Percentiles rank a stretch among this genome's conserved stretches.
phyloP scores from a whole-genome alignment of 768 basidiomycete species.

The Tulasnella calospora region DNA sequence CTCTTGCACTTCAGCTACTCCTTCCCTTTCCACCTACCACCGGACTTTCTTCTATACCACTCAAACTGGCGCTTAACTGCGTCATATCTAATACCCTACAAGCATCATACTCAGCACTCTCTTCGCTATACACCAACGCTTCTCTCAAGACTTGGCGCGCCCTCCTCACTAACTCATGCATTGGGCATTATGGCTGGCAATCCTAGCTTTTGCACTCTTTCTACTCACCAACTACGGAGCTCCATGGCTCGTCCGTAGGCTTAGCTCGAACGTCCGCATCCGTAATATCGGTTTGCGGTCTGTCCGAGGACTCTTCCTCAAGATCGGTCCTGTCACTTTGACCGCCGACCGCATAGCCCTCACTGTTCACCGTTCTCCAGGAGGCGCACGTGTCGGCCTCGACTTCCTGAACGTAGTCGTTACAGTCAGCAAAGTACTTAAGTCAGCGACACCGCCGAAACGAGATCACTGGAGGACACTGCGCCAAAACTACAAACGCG shows the following conservation, averaged over 20 bases:
- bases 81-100: neutral
- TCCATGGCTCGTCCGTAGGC: constrained; percentile 18
- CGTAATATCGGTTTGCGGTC: constrained; percentile 72
- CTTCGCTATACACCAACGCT: neutral
- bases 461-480: constrained; percentile 3
- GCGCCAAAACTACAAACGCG: constrained; percentile 12
- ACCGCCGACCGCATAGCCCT: constrained; percentile 63
- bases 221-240: constrained; percentile 24
- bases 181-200: constrained; percentile 14
- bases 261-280: constrained; percentile 46
- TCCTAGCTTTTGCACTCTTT: constrained; percentile 10
- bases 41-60: neutral
- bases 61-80: neutral
- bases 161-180: constrained; percentile 5
- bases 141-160: neutral
- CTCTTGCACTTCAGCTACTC: neutral
- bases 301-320: constrained; percentile 68
- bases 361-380: constrained; percentile 51
- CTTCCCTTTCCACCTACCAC: neutral
- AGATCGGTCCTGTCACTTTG: constrained; percentile 50
- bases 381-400: constrained; percentile 45
- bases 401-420: constrained; percentile 21
- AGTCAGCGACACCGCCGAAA: neutral
- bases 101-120: neutral
- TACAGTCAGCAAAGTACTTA: constrained; percentile 1